Evolutionary conservation across 1,284 basidiomycete species (phyloP).

Genomic region (Malassezia dermatis): DNA sequence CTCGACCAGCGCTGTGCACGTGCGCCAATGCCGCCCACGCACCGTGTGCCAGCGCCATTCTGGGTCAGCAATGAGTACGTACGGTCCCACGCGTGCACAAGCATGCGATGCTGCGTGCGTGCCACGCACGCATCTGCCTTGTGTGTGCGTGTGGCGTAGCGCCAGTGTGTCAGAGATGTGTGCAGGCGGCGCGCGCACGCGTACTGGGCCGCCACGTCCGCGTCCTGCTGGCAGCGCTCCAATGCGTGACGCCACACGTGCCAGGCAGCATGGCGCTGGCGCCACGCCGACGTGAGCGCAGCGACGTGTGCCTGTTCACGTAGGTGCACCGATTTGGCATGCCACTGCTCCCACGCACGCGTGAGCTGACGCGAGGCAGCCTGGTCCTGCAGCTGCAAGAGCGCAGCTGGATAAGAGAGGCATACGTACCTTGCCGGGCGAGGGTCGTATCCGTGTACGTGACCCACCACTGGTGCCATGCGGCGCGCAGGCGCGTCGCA

Average conservation of each 20-base stretch:
- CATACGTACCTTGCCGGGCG: constrained; percentile 1
- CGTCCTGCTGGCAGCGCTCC: not conserved
- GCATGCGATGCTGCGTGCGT: not conserved
- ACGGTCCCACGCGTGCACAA: not conserved
- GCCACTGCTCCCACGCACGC: constrained; percentile 5
- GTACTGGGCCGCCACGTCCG: not conserved
- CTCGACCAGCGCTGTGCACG: not conserved
- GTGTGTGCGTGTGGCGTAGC: not conserved
- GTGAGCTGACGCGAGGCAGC: not conserved
- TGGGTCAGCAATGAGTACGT: not conserved
- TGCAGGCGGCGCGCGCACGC: not conserved
- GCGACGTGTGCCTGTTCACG: not conserved
- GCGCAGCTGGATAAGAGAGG: not conserved
- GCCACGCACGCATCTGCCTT: not conserved
- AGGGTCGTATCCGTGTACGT: not conserved
- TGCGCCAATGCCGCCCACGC: not conserved
- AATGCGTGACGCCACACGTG: not conserved
- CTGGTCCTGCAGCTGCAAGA: not conserved
- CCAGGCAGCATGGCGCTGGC: not conserved
- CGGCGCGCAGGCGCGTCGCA: not conserved
- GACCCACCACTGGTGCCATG: constrained; percentile 14
- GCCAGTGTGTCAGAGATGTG: not conserved
- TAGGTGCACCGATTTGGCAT: not conserved
- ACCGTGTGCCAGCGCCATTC: not conserved
- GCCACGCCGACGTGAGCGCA: not conserved